Conservation (phyloP, 257 asterid species). For the Rhazya stricta region DNA sequence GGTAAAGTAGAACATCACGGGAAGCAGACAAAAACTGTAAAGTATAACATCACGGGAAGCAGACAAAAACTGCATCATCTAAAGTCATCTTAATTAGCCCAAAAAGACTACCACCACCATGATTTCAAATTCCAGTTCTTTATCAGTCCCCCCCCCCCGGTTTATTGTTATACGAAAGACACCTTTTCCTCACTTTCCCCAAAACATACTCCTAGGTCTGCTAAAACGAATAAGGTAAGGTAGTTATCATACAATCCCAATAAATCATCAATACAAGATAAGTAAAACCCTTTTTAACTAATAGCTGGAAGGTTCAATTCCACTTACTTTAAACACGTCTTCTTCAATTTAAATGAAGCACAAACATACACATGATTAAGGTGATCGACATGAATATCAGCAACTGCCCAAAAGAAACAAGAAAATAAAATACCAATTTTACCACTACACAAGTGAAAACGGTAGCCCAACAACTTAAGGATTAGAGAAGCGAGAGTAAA, state of each 20-base stretch:
- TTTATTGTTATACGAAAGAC: too few relatives aligned
- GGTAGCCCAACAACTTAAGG: background rate
- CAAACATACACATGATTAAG: background rate
- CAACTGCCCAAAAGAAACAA: background rate
- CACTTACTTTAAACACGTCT: background rate
- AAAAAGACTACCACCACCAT: background rate
- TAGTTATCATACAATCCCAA: background rate
- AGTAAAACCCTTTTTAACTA: background rate
- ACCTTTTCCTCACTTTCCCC: too few relatives aligned
- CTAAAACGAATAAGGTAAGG: background rate
- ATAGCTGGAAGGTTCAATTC: background rate
- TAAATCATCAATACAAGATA: background rate
- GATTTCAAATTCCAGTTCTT: background rate
- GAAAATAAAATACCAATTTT: background rate
- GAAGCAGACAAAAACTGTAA: background rate
- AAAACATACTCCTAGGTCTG: background rate
- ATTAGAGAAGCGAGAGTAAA: slow-evolving; percentile 1
- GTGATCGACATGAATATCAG: background rate
- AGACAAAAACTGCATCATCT: background rate
- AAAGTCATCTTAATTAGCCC: background rate
- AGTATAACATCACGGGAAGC: background rate
- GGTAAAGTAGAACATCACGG: background rate
- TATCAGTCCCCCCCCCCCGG: background rate
- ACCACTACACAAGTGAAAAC: background rate
- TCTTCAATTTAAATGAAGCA: background rate